Base-by-base conservation (phyloP, 1,284 basidiomycete species). In the Leccinum holopus region DNA sequence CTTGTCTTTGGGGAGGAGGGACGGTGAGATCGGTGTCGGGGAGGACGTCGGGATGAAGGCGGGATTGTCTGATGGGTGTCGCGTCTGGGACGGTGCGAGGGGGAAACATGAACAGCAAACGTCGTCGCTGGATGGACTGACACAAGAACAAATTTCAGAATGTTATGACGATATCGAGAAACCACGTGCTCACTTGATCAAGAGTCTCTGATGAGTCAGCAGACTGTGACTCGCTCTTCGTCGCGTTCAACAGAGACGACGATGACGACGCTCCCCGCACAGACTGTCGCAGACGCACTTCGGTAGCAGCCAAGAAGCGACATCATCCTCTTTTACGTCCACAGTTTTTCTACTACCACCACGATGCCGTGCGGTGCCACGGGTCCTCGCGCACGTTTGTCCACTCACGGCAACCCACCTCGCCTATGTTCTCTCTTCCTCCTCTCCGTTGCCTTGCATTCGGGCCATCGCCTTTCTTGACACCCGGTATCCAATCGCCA, bases 341-440 rank as follows among this genome's bases (percentile, higher is more conserved):
- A 32, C 53, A 52, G 65, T 53, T 72, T 75, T 75, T 75, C 65
- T 75, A 72, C 33, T 39, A 16, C 47, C 2, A 41, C 60, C 71
- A 65, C 68, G 63, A 65, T 63, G 63, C 61, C 59, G 59, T 21
- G 63, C 71, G 74, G 75, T 73, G 75, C 55, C 75, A 71, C 53
- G 72, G 75, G 72, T 73, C 75, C 64, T 59, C 18, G 73, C 75
- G 75, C 72, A 73, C 72, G 72, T 73, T 76, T 72, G 72, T 71
- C 65, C 65, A 67, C 64, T 70, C 58, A 59, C 55, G 32, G 49
- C 28, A 49, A n/a, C 51, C 47, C 61, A 10, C 41, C 37, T 21
- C 44, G 37, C 30, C 28, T 44, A 57, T 52, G 35, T 30, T 35
- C 28, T 4, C 28, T 52, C 57, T 53, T 60, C 53, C 33, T 32